phyloP scores from a whole-genome alignment of 352 stramenopile species.

The Phytophthora litchii region DNA sequence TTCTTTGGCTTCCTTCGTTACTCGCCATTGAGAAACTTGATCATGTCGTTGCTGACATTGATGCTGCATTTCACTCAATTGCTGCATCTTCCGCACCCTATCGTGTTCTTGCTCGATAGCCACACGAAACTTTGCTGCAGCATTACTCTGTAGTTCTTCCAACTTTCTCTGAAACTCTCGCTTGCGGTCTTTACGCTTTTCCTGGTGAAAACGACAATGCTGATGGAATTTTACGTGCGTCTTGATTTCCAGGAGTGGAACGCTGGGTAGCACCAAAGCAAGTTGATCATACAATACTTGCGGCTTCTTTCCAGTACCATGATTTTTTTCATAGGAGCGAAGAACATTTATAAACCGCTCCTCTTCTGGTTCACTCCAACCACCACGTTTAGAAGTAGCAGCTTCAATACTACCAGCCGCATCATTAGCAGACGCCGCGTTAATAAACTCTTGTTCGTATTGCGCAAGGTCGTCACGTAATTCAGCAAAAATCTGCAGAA shows the following conservation, averaged over 20 bases:
- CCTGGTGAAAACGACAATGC: constrained; percentile 53
- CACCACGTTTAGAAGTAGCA: constrained; percentile 44
- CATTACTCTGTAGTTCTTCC: constrained; percentile 32
- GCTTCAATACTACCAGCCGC: constrained; percentile 41
- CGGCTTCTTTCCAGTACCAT: constrained; percentile 39
- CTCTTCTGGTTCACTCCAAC: constrained; percentile 56
- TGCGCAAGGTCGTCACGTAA: constrained; percentile 38
- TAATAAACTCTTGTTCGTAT: constrained; percentile 49
- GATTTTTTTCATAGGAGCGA: constrained; percentile 49
- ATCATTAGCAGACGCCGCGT: constrained; percentile 36
- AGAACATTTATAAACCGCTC: constrained; percentile 66
- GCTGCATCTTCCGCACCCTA: constrained; percentile 29
- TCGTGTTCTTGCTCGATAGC: constrained; percentile 37
- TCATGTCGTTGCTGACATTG: constrained; percentile 49
- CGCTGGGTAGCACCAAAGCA: constrained; percentile 45
- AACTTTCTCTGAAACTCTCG: constrained; percentile 49
- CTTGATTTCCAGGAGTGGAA: constrained; percentile 45
- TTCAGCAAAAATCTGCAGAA: constrained; percentile 30
- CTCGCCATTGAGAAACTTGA: constrained; percentile 56
- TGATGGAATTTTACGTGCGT: constrained; percentile 70
- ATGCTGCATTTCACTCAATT: constrained; percentile 44
- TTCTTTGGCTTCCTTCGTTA: constrained; percentile 57
- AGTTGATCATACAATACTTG: constrained; percentile 73
- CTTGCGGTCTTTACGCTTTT: constrained; percentile 59
- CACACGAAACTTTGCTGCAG: constrained; percentile 36